Base-by-base conservation (phyloP, 2,329 filamentous ascomycete genomes). In the Xenoacremonium recifei region DNA sequence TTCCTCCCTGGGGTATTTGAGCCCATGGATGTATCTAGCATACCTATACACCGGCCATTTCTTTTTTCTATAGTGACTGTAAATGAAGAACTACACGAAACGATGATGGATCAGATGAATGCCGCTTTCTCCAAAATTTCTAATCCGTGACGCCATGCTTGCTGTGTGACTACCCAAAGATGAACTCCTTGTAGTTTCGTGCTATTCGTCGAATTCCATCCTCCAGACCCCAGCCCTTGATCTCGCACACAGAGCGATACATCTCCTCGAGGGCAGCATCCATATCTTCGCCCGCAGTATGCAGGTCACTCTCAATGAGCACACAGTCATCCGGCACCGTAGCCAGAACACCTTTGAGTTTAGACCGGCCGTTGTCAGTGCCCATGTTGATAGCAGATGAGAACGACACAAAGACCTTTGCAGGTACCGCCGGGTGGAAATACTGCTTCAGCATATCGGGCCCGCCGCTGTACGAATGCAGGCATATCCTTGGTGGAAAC, bases 381-480 rank as follows among this genome's bases (percentile, higher is more conserved):
- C 76, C 75, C 55, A 91, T 78, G 59, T 97, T 99, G 55, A 99
- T 86, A 5, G 82, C 83, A 0, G 76, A 76, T 2, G 90, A 96
- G 60, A 97, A 95, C 2, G 90, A 96, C 55, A 95, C 91, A 65
- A 84, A 99, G 16, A 97, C 76, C 13, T 81, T 74, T 1, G 83
- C 81, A 0, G 92, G 92, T 7, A 93, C 80, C 1, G 77, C 72
- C 2, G 80, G 79, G 49, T 86, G 76, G 35, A 89, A 68, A 58
- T 96, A 97, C 62, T 90, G 89, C 50, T 79, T 84, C 27, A 96
- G 68, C 21, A 84, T 77, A 42, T 93, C 84, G 10, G 80, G 73
- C 5, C 85, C 78, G 1, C 89, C 92, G 35, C 87, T 95, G 65
- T 90, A 99, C 0, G 91, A 96, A 65, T 99, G 93, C 45, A 99